Conservation (phyloP, 169 alveolate genomes). For the Eimeria necatrix region DNA sequence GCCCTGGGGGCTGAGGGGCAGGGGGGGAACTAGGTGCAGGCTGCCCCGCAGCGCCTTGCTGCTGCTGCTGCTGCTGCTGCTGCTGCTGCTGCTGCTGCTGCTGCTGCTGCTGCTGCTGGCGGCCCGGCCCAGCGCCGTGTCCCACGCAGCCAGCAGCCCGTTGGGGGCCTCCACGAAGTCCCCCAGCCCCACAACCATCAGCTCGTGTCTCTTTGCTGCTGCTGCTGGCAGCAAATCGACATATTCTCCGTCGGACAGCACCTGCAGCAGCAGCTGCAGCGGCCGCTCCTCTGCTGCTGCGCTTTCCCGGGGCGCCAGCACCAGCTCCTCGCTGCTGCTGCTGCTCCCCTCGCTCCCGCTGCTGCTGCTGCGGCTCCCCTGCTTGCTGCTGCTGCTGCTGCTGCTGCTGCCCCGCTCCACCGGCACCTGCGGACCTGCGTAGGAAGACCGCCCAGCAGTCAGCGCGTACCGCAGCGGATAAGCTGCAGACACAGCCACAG, state of each 20-base stretch:
- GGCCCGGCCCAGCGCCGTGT: background rate
- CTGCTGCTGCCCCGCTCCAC: constrained; percentile 5
- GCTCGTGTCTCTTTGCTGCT: background rate
- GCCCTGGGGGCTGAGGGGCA: background rate
- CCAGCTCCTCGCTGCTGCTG: constrained; percentile 35
- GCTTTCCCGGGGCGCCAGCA: background rate
- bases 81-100: too few relatives aligned
- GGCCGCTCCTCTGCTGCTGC: background rate
- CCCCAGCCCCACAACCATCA: constrained; percentile 10
- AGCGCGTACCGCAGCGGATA: constrained; percentile 11
- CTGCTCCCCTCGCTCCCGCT: background rate
- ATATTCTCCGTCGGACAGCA: constrained; percentile 30
- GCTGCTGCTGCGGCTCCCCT: constrained; percentile 37
- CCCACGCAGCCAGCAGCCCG: constrained; percentile 45
- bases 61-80: too few relatives aligned
- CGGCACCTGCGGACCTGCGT: constrained; percentile 39
- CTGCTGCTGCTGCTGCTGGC: too few relatives aligned
- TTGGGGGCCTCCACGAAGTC: constrained; percentile 27
- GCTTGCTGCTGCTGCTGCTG: constrained; percentile 3
- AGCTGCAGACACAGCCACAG: constrained; percentile 5
- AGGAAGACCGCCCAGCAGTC: background rate
- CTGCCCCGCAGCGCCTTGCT: background rate
- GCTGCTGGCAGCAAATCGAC: constrained; percentile 43
- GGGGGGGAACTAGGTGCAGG: constrained; percentile 11
- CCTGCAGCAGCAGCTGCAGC: constrained; percentile 5